Conservation (phyloP, 148 eudicot species). For the Pouteria glomerata region DNA sequence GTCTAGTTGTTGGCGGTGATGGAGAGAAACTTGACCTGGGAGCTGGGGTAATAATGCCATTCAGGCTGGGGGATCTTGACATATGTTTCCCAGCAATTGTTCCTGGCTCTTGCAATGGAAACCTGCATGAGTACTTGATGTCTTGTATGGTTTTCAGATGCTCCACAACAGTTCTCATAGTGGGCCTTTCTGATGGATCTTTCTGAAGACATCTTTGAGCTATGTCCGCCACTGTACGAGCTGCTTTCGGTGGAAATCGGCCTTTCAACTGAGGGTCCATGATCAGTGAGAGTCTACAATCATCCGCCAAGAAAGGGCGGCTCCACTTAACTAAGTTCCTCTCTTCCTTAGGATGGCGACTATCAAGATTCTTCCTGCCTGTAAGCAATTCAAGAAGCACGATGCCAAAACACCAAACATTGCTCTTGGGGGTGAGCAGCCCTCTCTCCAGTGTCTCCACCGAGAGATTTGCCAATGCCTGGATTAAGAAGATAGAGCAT, state of each 20-base stretch:
- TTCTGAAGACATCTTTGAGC: slow-evolving; percentile 84
- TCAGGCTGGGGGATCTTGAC: slow-evolving; percentile 72
- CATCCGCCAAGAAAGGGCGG: slow-evolving; percentile 78
- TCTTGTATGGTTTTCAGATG: slow-evolving; percentile 70
- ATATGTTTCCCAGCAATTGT: slow-evolving; percentile 51
- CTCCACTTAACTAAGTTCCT: slow-evolving; percentile 88
- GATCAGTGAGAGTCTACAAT: slow-evolving; percentile 67
- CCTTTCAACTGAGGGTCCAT: slow-evolving; percentile 93
- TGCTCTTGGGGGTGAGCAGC: slow-evolving; percentile 84
- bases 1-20: slow-evolving; percentile 37
- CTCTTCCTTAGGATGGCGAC: slow-evolving; percentile 69
- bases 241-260: slow-evolving; percentile 74
- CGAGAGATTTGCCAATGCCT: slow-evolving; percentile 77
- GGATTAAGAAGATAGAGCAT: slow-evolving; percentile 13
- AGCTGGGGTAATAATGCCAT: slow-evolving; percentile 38
- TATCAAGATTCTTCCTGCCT: slow-evolving; percentile 77
- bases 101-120: slow-evolving; percentile 85
- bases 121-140: slow-evolving; percentile 62
- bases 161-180: slow-evolving; percentile 72
- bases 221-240: slow-evolving; percentile 71
- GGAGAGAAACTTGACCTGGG: slow-evolving; percentile 47
- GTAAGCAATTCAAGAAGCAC: slow-evolving; percentile 88
- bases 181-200: slow-evolving; percentile 92
- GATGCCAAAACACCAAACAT: slow-evolving; percentile 86
- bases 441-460: slow-evolving; percentile 82